Base-by-base conservation (phyloP, 768 basidiomycete genomes). In the Pseudohyphozyma bogoriensis region DNA sequence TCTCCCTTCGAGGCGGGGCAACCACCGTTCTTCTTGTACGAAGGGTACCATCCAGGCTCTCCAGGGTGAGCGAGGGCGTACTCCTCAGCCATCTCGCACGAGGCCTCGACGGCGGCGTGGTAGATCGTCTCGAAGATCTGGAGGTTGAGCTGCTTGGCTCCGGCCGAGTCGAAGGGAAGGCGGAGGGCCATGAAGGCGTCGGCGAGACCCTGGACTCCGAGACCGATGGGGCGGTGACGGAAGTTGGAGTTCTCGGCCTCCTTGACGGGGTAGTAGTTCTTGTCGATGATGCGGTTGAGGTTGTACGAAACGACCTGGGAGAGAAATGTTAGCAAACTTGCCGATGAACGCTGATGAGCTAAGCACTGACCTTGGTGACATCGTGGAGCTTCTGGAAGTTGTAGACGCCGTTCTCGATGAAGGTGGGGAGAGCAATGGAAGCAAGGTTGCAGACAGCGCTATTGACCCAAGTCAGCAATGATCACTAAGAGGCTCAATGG, bases 101-200 rank as follows among this genome's bases (percentile, higher is more conserved):
- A 91, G 6, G 89, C 85, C 75, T 97, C 93, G 29, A 90, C 81
- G 1, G 88, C 87, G 58, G 81, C 93, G 68, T 99, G 90, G 73
- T 97, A 99, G 72, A 99, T 96, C 18, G 95, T 99, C 79, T 99
- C 95, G 73, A 95, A 96, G 74, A 99, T 96, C 76, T 93, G 83
- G 64, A 85, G 79, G 78, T 99, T 97, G 67, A 99, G 83, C 68
- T 83, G 77, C 71, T 85, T 84, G 18, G 93, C 95, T 46, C 82
- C 84, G 22, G 78, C 80, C 2, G 88, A 89, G 69, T 97, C 95
- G 75, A 97, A 99, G 0, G 95, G 88, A 82, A 96, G 83, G 62
- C 86, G 87, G 12, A 99, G 81, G 29, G 86, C 86, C 91, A 97
- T 96, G 79, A 99, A 99, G 3, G 92, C 81, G 70, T 99, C 95